Evolutionary conservation across 495 filamentous ascomycete genomes (phyloP).

Genomic region (Lasiosphaeriaceae sp.): DNA sequence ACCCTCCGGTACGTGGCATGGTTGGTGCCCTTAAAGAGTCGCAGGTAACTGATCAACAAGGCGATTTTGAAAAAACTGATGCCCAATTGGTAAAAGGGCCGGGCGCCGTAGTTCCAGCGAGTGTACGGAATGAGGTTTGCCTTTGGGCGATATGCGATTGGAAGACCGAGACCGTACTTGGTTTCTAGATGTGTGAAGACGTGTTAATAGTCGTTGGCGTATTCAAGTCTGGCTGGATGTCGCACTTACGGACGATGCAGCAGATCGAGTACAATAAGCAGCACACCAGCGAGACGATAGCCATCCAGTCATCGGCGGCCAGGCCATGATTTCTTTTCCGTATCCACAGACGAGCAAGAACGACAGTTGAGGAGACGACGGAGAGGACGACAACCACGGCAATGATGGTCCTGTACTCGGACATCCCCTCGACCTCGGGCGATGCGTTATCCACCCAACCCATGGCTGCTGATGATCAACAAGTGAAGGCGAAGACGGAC

Average conservation of each 20-base stretch:
- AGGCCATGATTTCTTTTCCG: constrained; percentile 22
- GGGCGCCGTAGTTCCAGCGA: constrained; percentile 52
- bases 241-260: constrained; percentile 47
- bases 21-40: constrained; percentile 46
- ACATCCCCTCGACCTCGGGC: constrained; percentile 22
- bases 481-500: neutral
- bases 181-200: constrained; percentile 34
- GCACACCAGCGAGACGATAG: constrained; percentile 31
- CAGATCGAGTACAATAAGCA: constrained; percentile 47
- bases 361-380: constrained; percentile 14
- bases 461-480: constrained; percentile 14
- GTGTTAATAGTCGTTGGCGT: neutral
- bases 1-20: constrained; percentile 44
- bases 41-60: constrained; percentile 53
- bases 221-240: neutral
- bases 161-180: constrained; percentile 49
- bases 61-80: constrained; percentile 59
- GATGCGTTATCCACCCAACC: constrained; percentile 27
- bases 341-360: constrained; percentile 21
- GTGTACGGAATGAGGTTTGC: constrained; percentile 39
- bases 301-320: constrained; percentile 28
- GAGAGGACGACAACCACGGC: constrained; percentile 21
- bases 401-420: constrained; percentile 25
- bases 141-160: constrained; percentile 37
- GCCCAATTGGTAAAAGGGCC: constrained; percentile 57